A percentile compares a stretch with the other conserved stretches of the same genome.
These are phyloP conservation scores for Sporisorium graminicola DNA, from an alignment of 1,284 basidiomycete species.

Conservation along the genomic window DNA sequence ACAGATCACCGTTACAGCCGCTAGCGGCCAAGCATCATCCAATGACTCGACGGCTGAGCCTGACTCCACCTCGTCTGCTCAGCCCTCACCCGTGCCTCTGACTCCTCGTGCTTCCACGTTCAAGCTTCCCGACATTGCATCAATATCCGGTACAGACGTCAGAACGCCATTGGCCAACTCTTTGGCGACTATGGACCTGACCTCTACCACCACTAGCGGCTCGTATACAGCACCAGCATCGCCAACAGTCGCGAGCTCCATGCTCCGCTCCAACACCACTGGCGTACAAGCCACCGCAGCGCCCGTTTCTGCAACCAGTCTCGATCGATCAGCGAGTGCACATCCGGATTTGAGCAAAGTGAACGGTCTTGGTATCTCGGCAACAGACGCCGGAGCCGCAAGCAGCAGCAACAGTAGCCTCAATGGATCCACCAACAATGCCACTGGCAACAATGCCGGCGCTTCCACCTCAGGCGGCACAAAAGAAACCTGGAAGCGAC, in stretches of 20 bases:
- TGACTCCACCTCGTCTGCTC: constrained; percentile 13
- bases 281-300: constrained; percentile 5
- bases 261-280: constrained; percentile 35
- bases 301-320: neutral
- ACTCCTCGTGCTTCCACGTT: constrained; percentile 36
- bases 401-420: neutral
- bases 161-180: constrained; percentile 3
- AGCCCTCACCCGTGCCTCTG: constrained; percentile 25
- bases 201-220: constrained; percentile 8
- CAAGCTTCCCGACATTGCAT: constrained; percentile 14
- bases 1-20: constrained; percentile 28
- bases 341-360: constrained; percentile 29
- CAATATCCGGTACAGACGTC: constrained; percentile 6
- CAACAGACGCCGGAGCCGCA: constrained; percentile 8
- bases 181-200: neutral
- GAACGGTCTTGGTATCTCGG: constrained; percentile 40
- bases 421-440: neutral
- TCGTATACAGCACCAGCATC: constrained; percentile 36
- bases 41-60: neutral
- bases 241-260: constrained; percentile 13
- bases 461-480: constrained; percentile 31
- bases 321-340: constrained; percentile 29
- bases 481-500: constrained; percentile 57
- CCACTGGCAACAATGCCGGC: constrained; percentile 1
- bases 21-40: neutral